These are phyloP conservation scores for Talaromyces sp. DNA, from an alignment of 2,329 filamentous ascomycete genomes.

Conservation along the genomic window DNA sequence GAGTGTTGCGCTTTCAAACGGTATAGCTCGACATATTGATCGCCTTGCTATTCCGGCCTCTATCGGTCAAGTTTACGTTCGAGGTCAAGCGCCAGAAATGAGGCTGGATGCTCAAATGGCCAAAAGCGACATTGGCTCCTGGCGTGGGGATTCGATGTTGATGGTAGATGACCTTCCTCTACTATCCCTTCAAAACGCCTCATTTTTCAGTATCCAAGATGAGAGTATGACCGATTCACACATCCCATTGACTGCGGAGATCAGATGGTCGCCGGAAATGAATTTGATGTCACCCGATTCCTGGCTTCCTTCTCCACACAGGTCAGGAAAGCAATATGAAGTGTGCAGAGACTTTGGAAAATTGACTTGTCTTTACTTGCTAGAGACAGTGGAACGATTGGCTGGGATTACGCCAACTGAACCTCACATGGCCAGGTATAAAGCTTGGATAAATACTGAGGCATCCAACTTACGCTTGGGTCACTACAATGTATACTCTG, in stretches of 20 bases:
- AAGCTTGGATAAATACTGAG: neutral
- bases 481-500: neutral
- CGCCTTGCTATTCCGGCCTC: slow-evolving; percentile 10
- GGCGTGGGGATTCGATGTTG: too few species aligned
- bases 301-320: neutral
- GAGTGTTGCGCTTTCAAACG: slow-evolving; percentile 9
- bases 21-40: slow-evolving; percentile 1
- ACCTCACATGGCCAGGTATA: neutral
- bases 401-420: neutral
- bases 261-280: neutral
- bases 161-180: too few species aligned
- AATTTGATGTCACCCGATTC: neutral
- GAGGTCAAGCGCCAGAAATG: neutral
- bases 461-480: neutral
- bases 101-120: neutral
- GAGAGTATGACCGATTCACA: too few species aligned
- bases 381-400: neutral
- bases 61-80: slow-evolving; percentile 9
- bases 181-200: neutral
- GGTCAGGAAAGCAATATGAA: neutral
- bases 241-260: neutral
- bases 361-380: neutral
- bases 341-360: neutral
- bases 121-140: neutral
- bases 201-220: neutral